Evolutionary conservation across 805 yeast species (phyloP).

Genomic region (Isabelozyma pseudorhagii): DNA sequence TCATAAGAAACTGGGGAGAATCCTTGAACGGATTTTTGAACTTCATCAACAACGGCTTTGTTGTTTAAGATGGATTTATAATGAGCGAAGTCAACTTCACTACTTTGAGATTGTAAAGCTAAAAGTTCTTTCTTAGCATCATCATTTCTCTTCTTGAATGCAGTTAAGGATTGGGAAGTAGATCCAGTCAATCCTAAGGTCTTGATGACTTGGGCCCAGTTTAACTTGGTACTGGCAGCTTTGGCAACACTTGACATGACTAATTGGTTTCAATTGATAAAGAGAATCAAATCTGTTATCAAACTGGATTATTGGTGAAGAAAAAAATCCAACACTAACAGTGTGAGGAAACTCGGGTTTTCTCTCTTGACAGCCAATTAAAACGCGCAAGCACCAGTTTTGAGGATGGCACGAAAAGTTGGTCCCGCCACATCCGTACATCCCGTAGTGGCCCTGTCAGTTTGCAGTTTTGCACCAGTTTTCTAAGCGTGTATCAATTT

Average conservation of each 20-base stretch:
- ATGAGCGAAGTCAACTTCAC: constrained; percentile 74
- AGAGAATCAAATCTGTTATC: background rate
- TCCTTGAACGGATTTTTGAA: constrained; percentile 69
- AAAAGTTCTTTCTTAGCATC: constrained; percentile 86
- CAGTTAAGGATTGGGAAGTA: constrained; percentile 82
- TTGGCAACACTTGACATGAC: constrained; percentile 33
- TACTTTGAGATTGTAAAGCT: constrained; percentile 68
- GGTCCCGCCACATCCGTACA: too few relatives aligned
- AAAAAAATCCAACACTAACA: background rate
- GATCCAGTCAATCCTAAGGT: constrained; percentile 89
- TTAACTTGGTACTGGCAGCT: constrained; percentile 79
- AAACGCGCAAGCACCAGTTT: background rate
- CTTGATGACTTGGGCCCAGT: constrained; percentile 90
- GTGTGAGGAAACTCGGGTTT: background rate
- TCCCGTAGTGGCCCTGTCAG: too few relatives aligned
- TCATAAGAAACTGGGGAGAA: constrained; percentile 87
- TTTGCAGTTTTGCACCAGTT: background rate
- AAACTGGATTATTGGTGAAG: background rate
- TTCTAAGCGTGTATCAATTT: background rate
- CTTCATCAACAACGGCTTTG: constrained; percentile 70
- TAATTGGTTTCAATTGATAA: background rate
- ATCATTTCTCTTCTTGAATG: constrained; percentile 97
- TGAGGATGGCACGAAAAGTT: background rate
- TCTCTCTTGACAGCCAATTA: background rate
- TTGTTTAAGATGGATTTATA: constrained; percentile 83